phyloP scores from a whole-genome alignment of 1,284 basidiomycete species.

The Acaromyces ingoldii region DNA sequence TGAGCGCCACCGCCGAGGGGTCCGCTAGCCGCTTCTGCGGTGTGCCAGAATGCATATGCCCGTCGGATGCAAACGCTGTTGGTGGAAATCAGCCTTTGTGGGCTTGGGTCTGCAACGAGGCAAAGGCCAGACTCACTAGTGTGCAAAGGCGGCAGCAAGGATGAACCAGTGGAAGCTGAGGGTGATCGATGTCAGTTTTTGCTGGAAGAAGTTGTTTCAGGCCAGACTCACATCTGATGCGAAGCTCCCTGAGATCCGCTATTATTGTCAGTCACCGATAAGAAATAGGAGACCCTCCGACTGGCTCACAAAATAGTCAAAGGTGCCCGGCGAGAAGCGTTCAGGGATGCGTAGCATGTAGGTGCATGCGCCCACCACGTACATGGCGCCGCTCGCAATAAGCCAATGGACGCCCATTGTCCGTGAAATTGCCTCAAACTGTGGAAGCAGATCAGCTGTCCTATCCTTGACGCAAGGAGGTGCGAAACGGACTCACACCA shows the following conservation, averaged over 20 bases:
- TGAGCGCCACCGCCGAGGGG: background rate
- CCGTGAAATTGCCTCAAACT: constrained; percentile 53
- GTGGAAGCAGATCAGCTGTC: constrained; percentile 34
- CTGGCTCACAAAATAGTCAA: constrained; percentile 76
- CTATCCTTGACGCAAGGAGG: background rate
- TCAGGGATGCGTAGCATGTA: constrained; percentile 75
- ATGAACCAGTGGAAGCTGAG: constrained; percentile 71
- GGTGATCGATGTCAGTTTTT: background rate
- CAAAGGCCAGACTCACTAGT: no score
- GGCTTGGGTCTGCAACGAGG: no score
- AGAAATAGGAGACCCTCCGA: no score
- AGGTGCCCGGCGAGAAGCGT: constrained; percentile 67
- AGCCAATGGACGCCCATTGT: constrained; percentile 41
- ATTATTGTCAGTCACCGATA: no score
- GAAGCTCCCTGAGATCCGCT: no score
- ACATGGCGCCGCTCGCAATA: constrained; percentile 29
- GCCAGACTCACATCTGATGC: constrained; percentile 59
- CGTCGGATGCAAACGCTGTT: constrained; percentile 37
- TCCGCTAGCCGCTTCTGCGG: constrained; percentile 7
- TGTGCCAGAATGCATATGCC: constrained; percentile 47
- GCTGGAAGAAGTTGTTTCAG: background rate
- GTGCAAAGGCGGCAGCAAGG: constrained; percentile 68
- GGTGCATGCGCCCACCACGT: constrained; percentile 35
- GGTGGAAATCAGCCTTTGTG: no score
- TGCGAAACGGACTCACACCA: constrained; percentile 14